Evolutionary conservation across 345 rosid species (phyloP).

Genomic region (Populus euphratica): DNA sequence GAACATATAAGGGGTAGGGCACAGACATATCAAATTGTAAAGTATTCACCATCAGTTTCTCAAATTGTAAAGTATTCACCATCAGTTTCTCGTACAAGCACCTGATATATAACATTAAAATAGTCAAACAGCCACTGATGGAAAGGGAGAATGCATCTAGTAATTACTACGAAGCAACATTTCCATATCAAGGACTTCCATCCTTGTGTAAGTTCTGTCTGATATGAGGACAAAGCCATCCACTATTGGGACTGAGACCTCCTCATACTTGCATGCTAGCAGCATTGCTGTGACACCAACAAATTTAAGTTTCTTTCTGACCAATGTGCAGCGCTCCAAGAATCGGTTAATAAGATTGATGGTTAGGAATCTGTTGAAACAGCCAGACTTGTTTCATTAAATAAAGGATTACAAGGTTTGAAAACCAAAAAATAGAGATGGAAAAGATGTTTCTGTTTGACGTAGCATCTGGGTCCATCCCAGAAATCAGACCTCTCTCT

Average conservation of each 20-base stretch:
- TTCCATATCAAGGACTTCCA: constrained; percentile 76
- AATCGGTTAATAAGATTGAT: constrained; percentile 84
- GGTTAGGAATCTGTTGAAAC: constrained; percentile 69
- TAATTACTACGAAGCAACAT: not conserved
- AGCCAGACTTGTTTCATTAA: not conserved
- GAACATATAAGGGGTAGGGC: constrained; percentile 81
- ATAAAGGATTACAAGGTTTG: not conserved
- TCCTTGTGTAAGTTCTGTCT: constrained; percentile 78
- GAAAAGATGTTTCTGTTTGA: not conserved
- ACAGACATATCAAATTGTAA: constrained; percentile 79
- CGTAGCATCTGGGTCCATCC: not conserved
- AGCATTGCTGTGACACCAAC: constrained; percentile 94
- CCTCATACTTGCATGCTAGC: constrained; percentile 95
- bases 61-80: constrained; percentile 64
- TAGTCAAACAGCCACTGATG: not conserved
- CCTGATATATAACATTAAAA: not conserved
- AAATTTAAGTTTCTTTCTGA: constrained; percentile 84
- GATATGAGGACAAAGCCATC: constrained; percentile 79
- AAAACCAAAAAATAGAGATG: not conserved
- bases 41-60: constrained; percentile 64
- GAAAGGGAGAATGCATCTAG: not conserved
- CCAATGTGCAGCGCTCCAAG: constrained; percentile 54
- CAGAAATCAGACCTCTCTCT: not conserved
- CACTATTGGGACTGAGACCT: constrained; percentile 83
- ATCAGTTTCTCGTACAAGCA: constrained; percentile 58